Percentiles rank a stretch among this genome's conserved stretches.
phyloP scores from a whole-genome alignment of 257 asterid species.

The Solanum tarijense region DNA sequence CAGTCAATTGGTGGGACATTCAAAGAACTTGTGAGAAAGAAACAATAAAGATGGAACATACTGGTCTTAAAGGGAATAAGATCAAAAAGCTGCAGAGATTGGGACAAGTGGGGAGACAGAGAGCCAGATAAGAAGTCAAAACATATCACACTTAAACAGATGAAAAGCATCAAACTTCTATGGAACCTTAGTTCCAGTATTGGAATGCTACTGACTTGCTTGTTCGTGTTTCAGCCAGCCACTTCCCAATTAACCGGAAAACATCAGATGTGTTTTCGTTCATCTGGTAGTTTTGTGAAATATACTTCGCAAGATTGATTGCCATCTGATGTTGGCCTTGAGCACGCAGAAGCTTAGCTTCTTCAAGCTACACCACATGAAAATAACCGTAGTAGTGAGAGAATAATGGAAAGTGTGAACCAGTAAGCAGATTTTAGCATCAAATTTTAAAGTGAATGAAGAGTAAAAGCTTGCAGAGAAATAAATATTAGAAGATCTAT shows the following conservation, averaged over 20 bases:
- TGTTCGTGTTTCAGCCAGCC: constrained; percentile 94
- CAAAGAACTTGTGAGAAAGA: background rate
- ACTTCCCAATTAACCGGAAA: constrained; percentile 84
- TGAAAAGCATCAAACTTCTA: background rate
- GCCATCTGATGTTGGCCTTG: constrained; percentile 98
- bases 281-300: constrained; percentile 49
- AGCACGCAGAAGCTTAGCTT: constrained; percentile 93
- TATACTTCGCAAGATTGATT: constrained; percentile 81
- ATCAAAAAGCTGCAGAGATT: background rate
- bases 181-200: background rate
- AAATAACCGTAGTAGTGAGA: background rate
- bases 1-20: background rate
- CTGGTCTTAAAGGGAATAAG: background rate
- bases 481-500: background rate
- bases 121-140: background rate
- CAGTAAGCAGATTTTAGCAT: background rate
- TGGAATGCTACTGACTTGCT: constrained; percentile 63
- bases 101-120: background rate
- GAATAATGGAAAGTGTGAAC: background rate
- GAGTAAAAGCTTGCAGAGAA: background rate
- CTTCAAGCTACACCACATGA: constrained; percentile 60
- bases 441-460: background rate
- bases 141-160: background rate
- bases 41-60: background rate
- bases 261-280: constrained; percentile 68